Evolutionary conservation across 768 basidiomycete species (phyloP), one percentile per base, ranked within the genome.

Genomic region (Mycena galericulata): DNA sequence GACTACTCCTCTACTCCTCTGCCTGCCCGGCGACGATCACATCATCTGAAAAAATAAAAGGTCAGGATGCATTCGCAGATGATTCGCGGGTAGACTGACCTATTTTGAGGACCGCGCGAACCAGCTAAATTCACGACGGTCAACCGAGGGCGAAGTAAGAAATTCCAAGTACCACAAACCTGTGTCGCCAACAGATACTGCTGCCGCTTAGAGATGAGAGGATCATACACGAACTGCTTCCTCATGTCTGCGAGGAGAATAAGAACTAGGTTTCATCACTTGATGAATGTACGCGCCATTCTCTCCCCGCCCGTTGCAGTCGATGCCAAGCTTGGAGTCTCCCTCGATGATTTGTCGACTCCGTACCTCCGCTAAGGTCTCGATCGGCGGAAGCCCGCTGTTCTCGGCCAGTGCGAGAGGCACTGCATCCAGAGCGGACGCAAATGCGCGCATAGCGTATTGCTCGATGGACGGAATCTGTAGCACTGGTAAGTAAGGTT

Each of bases 361-460:
- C 85, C 96, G 97, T 59, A 99, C 93, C 65, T 96, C 92, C 2
- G 98, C 91, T n/a, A 99, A 87, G 7, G 96, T 98, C 81, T 97
- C 96, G 68, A 99, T 99, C 14, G 98, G 98, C 17, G 94, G 91
- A 47, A 99, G 80, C 60, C 98, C 98, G 68, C 95, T 97, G 85
- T 99, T 99, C 81, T 99, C 98, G 17, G 98, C 98, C 14, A 99
- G 86, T 5, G 98, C 98, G 15, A 99, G 88, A 4, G 98, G 98
- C 54, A 99, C 83, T n/a, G 96, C 88, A 75, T 99, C 98, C 10
- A 99, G 84, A 17, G 98, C 97, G 36, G 94, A 93, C 4, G 98
- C 88, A 78, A 99, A 99, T n/a, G 98, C 97, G 54, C 97, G 92
- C 97, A 99, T 98, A 3, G 98, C 98, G 76, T 99, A 99, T 84